Percentiles rank a stretch among this genome's conserved stretches.
These are phyloP conservation scores for Backusella westeae DNA, from an alignment of 192 early-diverging fungal genomes.

Conservation along the genomic window DNA sequence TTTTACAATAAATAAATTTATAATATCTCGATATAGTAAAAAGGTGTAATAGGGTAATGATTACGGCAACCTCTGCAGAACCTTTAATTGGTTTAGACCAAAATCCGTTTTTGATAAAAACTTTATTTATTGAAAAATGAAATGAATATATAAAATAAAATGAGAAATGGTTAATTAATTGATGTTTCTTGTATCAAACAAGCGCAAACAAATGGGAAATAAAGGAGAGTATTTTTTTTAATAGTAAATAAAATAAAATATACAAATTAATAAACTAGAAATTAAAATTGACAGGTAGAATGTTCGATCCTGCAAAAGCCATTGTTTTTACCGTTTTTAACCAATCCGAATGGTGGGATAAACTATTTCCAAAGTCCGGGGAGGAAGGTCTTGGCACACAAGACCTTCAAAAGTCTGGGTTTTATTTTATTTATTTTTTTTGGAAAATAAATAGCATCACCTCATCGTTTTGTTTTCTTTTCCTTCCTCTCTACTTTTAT, in stretches of 20 bases:
- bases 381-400: slow-evolving; percentile 1
- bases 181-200: no score
- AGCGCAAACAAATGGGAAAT: no score
- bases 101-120: no score
- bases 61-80: no score
- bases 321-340: background rate
- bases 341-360: background rate
- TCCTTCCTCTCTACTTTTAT: background rate
- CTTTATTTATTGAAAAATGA: no score
- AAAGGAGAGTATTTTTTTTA: no score
- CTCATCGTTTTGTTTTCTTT: background rate
- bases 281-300: background rate
- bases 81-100: no score
- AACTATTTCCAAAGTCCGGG: background rate
- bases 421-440: background rate
- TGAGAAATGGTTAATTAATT: no score
- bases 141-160: no score
- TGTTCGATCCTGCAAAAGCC: background rate
- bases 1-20: no score
- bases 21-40: no score
- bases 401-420: background rate
- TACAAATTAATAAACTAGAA: background rate
- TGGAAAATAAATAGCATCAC: background rate
- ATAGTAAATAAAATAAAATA: background rate
- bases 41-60: no score